phyloP scores from a whole-genome alignment of 140 eudicot species.

The Erigeron philadelphicus region DNA sequence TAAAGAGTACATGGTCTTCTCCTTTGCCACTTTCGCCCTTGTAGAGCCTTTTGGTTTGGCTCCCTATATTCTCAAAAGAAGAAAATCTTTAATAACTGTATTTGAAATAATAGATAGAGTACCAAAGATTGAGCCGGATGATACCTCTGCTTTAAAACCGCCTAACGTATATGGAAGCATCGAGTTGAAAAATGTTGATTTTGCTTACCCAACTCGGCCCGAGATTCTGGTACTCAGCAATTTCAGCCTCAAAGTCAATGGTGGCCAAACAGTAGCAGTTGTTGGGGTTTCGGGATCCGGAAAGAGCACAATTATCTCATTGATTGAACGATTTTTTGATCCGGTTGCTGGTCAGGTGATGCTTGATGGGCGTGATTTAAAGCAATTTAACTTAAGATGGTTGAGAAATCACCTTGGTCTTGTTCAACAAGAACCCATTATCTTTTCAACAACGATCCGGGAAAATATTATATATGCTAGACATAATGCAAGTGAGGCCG shows the following conservation, averaged over 20 bases:
- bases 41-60: slow-evolving; percentile 98
- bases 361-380: slow-evolving; percentile 77
- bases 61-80: slow-evolving; percentile 84
- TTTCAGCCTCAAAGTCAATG: slow-evolving; percentile 79
- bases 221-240: slow-evolving; percentile 82
- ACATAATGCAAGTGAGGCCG: slow-evolving; percentile 95
- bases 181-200: slow-evolving; percentile 80
- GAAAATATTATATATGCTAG: slow-evolving; percentile 93
- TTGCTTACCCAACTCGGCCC: slow-evolving; percentile 82
- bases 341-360: slow-evolving; percentile 90
- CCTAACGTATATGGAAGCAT: slow-evolving; percentile 94
- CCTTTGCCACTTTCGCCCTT: slow-evolving; percentile 92
- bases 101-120: slow-evolving; percentile 82
- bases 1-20: slow-evolving; percentile 95
- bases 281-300: slow-evolving; percentile 99
- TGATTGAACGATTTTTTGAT: slow-evolving; percentile 83
- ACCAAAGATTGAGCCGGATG: slow-evolving; percentile 91
- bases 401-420: slow-evolving; percentile 86
- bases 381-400: slow-evolving; percentile 79
- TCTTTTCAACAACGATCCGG: slow-evolving; percentile 79
- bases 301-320: slow-evolving; percentile 85
- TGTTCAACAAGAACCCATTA: slow-evolving; percentile 93
- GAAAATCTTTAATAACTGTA: slow-evolving; percentile 83
- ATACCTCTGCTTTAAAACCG: slow-evolving; percentile 72
- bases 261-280: slow-evolving; percentile 95